Evolutionary conservation across 2,329 filamentous ascomycete species (phyloP), one percentile per base, ranked within the genome.

Genomic region (Penicillium sp.): DNA sequence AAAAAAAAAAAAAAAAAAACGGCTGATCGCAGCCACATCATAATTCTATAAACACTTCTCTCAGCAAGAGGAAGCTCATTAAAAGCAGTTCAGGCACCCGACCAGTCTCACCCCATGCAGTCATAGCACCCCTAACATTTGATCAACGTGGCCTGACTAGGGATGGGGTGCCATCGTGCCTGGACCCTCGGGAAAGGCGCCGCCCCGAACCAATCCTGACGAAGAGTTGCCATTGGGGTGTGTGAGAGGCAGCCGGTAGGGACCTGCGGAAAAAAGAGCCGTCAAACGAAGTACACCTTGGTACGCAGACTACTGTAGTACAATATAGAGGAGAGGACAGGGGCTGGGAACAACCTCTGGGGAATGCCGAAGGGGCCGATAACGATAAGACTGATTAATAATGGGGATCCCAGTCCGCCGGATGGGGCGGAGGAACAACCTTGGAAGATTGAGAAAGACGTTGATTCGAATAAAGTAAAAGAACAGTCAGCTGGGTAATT

Each of bases 401-500:
- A 49, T 47, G 31, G 56, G 29, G 35, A 41, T 41, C 13, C 35
- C 35, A 41, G 35, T 17, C 26, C 44, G 8, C 50, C 48, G 50
- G 58, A 41, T 46, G 26, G 26, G 23, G 31, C 52, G 58, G 46
- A 47, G 49, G 46, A 26, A 31, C 53, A 47, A 15, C n/a, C 11
- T 7, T 13, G 15, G 17, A 21, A 26, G 44, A 31, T 53, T 38
- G 19, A 51, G 31, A 23, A 31, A 19, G 15, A 48, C 49, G 23
- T 29, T 60, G 50, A 44, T 54, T 55, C 50, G 41, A 31, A 48
- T 26, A 60, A 35, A 60, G 58, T 44, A 26, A 8, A 26, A 6
- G 26, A 38, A 58, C 7, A 58, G 45, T n/a, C 7, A 56, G 49
- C 35, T 38, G 17, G 29, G 6, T 45, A 45, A 9, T 21, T 41